phyloP scores from a whole-genome alignment of 495 filamentous ascomycete species.

The Trichoderma asperelloides region DNA sequence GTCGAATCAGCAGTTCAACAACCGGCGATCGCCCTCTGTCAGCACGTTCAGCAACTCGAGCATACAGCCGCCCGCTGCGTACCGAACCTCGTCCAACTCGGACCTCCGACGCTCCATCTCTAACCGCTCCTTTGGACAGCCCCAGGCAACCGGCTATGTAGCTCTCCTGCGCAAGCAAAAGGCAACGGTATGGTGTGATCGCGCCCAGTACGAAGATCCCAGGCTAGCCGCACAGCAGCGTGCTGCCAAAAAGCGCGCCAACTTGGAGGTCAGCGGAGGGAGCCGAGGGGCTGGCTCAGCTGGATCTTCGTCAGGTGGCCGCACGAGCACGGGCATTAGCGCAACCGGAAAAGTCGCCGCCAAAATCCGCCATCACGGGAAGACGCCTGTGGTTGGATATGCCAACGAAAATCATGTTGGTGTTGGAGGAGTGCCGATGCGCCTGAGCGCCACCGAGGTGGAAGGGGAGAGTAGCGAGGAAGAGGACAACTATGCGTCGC shows the following conservation, averaged over 20 bases:
- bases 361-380: conserved; percentile 76
- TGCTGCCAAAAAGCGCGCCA: conserved; percentile 74
- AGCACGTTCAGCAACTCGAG: conserved; percentile 65
- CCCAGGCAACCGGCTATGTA: conserved; percentile 69
- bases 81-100: conserved; percentile 41
- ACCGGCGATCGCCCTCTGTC: conserved; percentile 61
- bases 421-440: conserved; percentile 71
- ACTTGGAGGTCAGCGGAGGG: conserved; percentile 65
- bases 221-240: conserved; percentile 68
- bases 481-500: conserved; percentile 53
- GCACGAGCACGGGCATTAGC: conserved; percentile 50
- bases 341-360: conserved; percentile 47
- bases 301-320: conserved; percentile 27
- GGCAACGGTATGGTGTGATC: conserved; percentile 97
- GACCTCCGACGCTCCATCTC: conserved; percentile 69
- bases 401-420: conserved; percentile 61
- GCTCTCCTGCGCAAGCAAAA: conserved; percentile 92
- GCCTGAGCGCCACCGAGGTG: conserved; percentile 88
- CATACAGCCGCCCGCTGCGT: conserved; percentile 36
- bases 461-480: conserved; percentile 73
- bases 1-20: conserved; percentile 26
- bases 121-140: conserved; percentile 54
- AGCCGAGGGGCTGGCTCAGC: conserved; percentile 17
- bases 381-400: conserved; percentile 61
- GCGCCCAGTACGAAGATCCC: conserved; percentile 86